Conservation (phyloP, 2,329 filamentous ascomycete genomes). For the Alternaria dauci region DNA sequence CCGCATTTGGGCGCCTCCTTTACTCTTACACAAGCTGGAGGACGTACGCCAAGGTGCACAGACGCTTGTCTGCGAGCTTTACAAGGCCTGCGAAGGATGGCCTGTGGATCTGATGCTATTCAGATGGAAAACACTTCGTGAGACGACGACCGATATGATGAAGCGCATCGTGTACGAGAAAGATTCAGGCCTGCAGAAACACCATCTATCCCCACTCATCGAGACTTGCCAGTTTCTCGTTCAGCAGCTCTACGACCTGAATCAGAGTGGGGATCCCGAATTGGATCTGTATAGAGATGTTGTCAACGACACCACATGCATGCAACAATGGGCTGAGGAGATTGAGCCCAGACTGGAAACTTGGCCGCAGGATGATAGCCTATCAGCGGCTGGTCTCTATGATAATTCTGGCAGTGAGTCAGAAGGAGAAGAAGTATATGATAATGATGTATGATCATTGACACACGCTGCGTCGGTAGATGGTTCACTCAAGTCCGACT, state of each 20-base stretch:
- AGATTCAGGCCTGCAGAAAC: conserved; percentile 30
- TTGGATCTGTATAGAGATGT: conserved; percentile 31
- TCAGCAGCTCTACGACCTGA: conserved; percentile 29
- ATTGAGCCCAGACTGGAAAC: conserved; percentile 34
- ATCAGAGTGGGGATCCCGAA: conserved; percentile 29
- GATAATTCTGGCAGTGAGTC: conserved; percentile 51
- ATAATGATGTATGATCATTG: conserved; percentile 22
- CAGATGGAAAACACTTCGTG: conserved; percentile 35
- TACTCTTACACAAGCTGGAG: conserved; percentile 44
- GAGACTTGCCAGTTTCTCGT: conserved; percentile 29
- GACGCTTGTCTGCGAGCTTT: conserved; percentile 35
- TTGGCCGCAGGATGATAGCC: conserved; percentile 41
- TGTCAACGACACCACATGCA: conserved; percentile 32
- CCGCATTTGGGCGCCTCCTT: conserved; percentile 26
- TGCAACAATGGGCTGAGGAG: conserved; percentile 33
- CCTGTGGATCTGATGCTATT: conserved; percentile 21
- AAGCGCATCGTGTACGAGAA: conserved; percentile 37
- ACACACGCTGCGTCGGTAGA: neutral
- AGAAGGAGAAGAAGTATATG: conserved; percentile 41
- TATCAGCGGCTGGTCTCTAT: conserved; percentile 42
- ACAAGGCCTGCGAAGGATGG: conserved; percentile 27
- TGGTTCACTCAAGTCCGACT: neutral
- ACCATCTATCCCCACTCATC: conserved; percentile 39
- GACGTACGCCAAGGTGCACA: conserved; percentile 35
- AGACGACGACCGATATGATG: conserved; percentile 28